phyloP scores from a whole-genome alignment of 371 early-diverging fungal species.

The Umbelopsis sp. region DNA sequence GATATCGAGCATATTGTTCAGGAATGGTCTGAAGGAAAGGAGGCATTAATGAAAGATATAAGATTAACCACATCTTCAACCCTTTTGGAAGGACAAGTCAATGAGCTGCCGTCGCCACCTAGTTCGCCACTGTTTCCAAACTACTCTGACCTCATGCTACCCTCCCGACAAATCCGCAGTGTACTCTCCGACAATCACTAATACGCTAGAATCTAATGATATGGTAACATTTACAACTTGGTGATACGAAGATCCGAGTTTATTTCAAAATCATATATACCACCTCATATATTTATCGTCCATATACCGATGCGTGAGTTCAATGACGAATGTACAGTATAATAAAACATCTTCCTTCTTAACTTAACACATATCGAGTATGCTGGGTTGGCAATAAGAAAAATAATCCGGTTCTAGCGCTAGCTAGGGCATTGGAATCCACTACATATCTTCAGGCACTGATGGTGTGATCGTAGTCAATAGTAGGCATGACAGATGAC shows the following conservation, averaged over 20 bases:
- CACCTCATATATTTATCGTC: no score
- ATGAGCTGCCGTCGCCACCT: slow-evolving; percentile 8
- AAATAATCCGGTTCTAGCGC: neutral
- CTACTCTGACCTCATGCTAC: neutral
- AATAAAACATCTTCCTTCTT: neutral
- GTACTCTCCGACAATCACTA: neutral
- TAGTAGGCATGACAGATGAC: slow-evolving; percentile 94
- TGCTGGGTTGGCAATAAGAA: no score
- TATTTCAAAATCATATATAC: no score
- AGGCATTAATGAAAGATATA: neutral
- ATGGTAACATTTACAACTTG: neutral
- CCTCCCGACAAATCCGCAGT: neutral
- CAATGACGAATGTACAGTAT: neutral
- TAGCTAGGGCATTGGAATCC: neutral
- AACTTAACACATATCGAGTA: no score
- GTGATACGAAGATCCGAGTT: neutral
- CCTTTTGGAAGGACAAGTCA: neutral
- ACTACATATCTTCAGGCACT: slow-evolving; percentile 33
- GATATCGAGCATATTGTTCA: slow-evolving; percentile 10
- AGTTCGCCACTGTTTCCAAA: slow-evolving; percentile 5
- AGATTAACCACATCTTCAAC: neutral
- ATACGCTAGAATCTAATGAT: neutral
- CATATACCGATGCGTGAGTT: no score
- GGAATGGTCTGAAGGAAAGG: slow-evolving; percentile 19
- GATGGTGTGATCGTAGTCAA: slow-evolving; percentile 96